Evolutionary conservation across 345 rosid species (phyloP), one percentile per base, ranked within the genome.

Genomic region (Cochlearia excelsa): DNA sequence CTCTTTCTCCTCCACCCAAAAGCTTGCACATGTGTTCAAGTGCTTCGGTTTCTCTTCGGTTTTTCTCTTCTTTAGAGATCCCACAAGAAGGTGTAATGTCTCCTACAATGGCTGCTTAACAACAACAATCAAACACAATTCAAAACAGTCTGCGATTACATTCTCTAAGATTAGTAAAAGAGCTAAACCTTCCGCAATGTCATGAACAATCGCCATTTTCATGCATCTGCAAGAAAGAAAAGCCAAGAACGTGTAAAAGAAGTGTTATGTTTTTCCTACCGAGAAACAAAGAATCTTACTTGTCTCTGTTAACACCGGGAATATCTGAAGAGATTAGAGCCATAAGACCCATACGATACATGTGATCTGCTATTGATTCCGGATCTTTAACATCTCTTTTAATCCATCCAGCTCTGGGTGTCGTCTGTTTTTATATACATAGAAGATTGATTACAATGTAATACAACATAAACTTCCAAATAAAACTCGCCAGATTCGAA

Each of bases 321-420:
- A 88, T 71, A 74, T 88, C 89, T 9, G 84, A 72, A 57, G 90
- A 80, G 59, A 88, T 71, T 4, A 92, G 75, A 54, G 90, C 90
- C 98, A 88, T 88, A 54, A 92, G 67, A 66, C 97, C 89, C 98
- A 92, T 92, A n/a, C 97, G 74, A 40, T 88, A 82, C 98, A 92
- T 88, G 56, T 92, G 98, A 80, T 92, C 98, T 1, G 86, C 80
- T 29, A 92, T 81, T 1, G 95, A 92, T 75, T 92, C 95, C 4
- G 98, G 93, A 69, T 80, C 73, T 57, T 78, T 75, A 0, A 92
- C 79, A 46, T 80, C 88, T 79, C 87, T 83, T 65, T 59, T 70
- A 3, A 88, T 75, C 98, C 98, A 92, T 33, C 98, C 97, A 58
- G 95, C 82, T 69, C 98, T 79, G 66, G 90, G 86, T 34, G 98